Evolutionary conservation across 225 moss, liverwort and hornwort genomes (phyloP).

Genomic region (Marchantia polymorpha): DNA sequence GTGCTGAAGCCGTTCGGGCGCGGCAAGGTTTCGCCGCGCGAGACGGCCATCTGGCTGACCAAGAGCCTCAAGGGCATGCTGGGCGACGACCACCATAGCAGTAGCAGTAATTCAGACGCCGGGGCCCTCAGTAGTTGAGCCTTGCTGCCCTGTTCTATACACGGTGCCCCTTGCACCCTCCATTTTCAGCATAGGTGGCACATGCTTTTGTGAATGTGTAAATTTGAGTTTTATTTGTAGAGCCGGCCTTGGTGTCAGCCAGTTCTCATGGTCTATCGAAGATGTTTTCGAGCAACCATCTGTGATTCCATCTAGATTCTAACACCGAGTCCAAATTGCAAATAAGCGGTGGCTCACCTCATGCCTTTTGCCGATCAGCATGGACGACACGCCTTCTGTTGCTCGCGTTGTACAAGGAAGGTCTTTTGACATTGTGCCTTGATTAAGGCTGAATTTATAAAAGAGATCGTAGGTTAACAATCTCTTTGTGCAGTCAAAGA

Average conservation of each 20-base stretch:
- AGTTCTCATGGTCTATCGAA: conserved; percentile 32
- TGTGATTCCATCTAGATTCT: conserved; percentile 19
- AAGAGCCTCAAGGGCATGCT: conserved; percentile 64
- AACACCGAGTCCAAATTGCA: conserved; percentile 17
- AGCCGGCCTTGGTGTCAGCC: conserved; percentile 29
- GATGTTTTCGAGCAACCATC: conserved; percentile 29
- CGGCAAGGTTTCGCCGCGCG: conserved; percentile 92
- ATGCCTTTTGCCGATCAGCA: conserved; percentile 27
- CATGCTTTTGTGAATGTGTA: conserved; percentile 42
- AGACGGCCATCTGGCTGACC: conserved; percentile 72
- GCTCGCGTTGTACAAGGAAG: conserved; percentile 25
- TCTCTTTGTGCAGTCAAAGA: conserved; percentile 27
- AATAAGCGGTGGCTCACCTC: conserved; percentile 21
- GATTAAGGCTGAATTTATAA: conserved; percentile 37
- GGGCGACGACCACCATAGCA: conserved; percentile 56
- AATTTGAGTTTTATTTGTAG: conserved; percentile 34
- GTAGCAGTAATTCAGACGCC: conserved; percentile 45
- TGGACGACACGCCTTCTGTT: conserved; percentile 23
- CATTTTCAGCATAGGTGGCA: conserved; percentile 2
- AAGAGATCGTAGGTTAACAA: conserved; percentile 21
- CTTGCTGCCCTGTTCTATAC: conserved; percentile 7
- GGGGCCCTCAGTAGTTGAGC: conserved; percentile 42
- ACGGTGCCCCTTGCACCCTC: conserved; percentile 13
- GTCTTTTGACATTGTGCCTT: conserved; percentile 33
- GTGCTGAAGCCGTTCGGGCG: conserved; percentile 95